phyloP scores from a whole-genome alignment of 345 rosid species.

The Brassica juncea region DNA sequence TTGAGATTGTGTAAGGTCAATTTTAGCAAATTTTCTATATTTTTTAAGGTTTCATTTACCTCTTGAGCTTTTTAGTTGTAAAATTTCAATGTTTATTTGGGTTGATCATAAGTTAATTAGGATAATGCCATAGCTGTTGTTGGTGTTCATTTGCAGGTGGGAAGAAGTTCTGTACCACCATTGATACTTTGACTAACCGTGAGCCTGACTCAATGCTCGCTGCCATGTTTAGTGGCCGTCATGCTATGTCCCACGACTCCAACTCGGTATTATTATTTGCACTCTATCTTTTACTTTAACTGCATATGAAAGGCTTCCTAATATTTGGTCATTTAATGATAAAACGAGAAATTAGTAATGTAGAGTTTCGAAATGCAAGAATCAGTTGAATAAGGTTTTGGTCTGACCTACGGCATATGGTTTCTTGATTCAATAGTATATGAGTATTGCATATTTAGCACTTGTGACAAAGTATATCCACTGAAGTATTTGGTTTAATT shows the following conservation, averaged over 20 bases:
- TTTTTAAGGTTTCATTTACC: not conserved
- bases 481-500: not conserved
- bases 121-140: not conserved
- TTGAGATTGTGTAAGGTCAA: not conserved
- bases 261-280: slow-evolving; percentile 45
- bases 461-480: not conserved
- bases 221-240: slow-evolving; percentile 91
- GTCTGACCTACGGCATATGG: not conserved
- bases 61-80: not conserved
- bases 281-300: not conserved
- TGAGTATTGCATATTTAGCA: not conserved
- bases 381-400: not conserved
- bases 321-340: not conserved
- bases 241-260: slow-evolving; percentile 58
- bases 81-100: not conserved
- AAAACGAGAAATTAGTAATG: not conserved
- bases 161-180: slow-evolving; percentile 73
- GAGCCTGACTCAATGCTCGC: slow-evolving; percentile 96
- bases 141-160: slow-evolving; percentile 57
- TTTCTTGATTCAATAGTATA: not conserved
- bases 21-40: not conserved
- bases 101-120: not conserved
- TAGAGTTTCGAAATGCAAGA: slow-evolving; percentile 1
- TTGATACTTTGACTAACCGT: slow-evolving; percentile 78
- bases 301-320: slow-evolving; percentile 20